Evolutionary conservation across 2,329 filamentous ascomycete genomes (phyloP), one percentile per base, ranked within the genome.

Genomic region (Nemania bipapillata): DNA sequence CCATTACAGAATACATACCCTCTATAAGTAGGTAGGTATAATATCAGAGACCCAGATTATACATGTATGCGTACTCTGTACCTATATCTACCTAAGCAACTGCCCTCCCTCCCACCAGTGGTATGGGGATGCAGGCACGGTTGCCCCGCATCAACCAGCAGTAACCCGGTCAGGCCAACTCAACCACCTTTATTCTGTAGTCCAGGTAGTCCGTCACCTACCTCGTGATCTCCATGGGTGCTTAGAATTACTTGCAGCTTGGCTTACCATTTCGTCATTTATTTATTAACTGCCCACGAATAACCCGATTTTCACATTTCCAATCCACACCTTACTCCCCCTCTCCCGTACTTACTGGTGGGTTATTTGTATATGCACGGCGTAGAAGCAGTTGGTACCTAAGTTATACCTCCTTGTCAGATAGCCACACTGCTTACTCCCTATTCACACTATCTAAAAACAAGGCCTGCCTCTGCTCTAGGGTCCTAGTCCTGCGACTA

Each of bases 141-240:
- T 66, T 68, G 69, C 69, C 69, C 69, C 69, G 69, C 69, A 70
- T 66, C 69, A 64, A 66, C 63, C 28, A 55, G 32, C 8, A 20
- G 50, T 37, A 52, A 32, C 35, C 66, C 56, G 37, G 37, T 40
- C 5, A 32, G 35, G 45, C 50, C 22, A 30, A 20, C 35, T n/a
- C n/a, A n/a, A n/a, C n/a, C n/a, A n/a, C n/a, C n/a, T n/a, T n/a
- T n/a, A n/a, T n/a, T n/a, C n/a, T n/a, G n/a, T n/a, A n/a, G n/a
- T n/a, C n/a, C n/a, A n/a, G n/a, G n/a, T 42, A 37, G 24, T 32
- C 47, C 55, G 24, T 63, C 53, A 53, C 40, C 54, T 49, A 65
- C 57, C 65, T 45, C 69, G 60, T 70, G 66, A 69, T 59, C 55
- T 45, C 54, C 60, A 50, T 20, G 26, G 15, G 60, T 49, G 49